Base-by-base conservation (phyloP, 352 stramenopile genomes). In the Pythium angustatum region DNA sequence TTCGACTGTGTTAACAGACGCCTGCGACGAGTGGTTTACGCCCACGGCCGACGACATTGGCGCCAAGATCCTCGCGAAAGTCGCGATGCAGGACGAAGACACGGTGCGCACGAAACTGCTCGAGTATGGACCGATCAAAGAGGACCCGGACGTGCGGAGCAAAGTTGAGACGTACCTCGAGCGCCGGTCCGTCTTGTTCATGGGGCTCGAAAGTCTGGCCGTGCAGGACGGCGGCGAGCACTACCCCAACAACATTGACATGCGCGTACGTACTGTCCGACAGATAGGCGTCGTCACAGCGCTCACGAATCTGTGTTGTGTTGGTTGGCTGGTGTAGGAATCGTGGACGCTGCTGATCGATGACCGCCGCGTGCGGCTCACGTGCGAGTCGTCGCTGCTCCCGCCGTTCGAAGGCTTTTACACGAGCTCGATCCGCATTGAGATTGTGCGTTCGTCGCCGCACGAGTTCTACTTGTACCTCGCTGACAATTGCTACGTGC, bases 131-230 rank as follows among this genome's bases (percentile, higher is more conserved):
- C 85, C 85, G 2, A 90, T 94, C 55, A 86, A 91, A 48, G 85
- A 90, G 62, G 85, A 94, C 66, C 83, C 85, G 2, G 77, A 91
- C n/a, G 82, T 94, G 21, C 79, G 85, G 38, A 91, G 77, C 66
- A 92, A 91, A 62, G 85, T 94, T n/a, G 85, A 94, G 68, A 88
- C 83, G 68, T 89, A 92, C 50, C 67, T 94, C 27, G 85, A 93
- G 49, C 71, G 81, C n/a, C 79, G 86, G 34, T 91, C 85, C 0
- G 83, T 92, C 38, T 73, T 93, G 19, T 94, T 93, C 44, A 94
- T 92, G 85, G 61, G 66, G 14, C 56, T 64, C 24, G 68, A 66
- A 31, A 70, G 50, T 30, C 75, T 90, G 27, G 70, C 72, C 1
- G 78, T 91, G 28, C 77, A 81, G 48, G 81, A 91, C 45, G 74